Evolutionary conservation across 441 rosid genomes (phyloP).

Genomic region (Croton setiger): DNA sequence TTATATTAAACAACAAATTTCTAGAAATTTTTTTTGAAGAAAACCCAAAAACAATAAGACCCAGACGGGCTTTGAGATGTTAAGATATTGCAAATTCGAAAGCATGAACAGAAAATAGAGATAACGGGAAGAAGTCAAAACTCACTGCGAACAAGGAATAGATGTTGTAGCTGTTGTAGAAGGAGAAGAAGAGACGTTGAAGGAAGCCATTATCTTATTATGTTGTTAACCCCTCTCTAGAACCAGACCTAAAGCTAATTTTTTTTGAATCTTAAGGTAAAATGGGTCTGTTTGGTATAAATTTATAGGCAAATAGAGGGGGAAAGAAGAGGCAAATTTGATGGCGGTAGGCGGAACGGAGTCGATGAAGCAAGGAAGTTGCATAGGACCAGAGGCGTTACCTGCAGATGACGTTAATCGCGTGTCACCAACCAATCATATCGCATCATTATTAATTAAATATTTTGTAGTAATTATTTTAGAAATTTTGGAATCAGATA

Average conservation of each 20-base stretch:
- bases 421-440: neutral
- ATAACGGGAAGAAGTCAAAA: neutral
- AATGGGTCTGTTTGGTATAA: neutral
- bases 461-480: neutral
- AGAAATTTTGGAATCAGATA: neutral
- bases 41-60: neutral
- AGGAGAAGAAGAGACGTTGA: constrained; percentile 41
- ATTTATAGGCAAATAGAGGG: constrained; percentile 16
- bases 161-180: constrained; percentile 36
- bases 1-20: neutral
- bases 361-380: constrained; percentile 27
- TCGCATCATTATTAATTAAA: neutral
- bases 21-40: neutral
- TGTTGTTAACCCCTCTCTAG: constrained; percentile 3
- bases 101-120: neutral
- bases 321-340: constrained; percentile 19
- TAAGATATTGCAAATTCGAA: neutral
- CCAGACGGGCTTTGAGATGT: neutral
- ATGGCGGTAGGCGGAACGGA: constrained; percentile 10
- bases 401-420: neutral
- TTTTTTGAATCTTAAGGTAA: neutral
- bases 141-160: constrained; percentile 42
- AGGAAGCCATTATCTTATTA: constrained; percentile 44
- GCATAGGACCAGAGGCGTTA: neutral
- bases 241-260: neutral